Base-by-base conservation (phyloP, 2,329 filamentous ascomycete species). In the Calonectria honghensis region DNA sequence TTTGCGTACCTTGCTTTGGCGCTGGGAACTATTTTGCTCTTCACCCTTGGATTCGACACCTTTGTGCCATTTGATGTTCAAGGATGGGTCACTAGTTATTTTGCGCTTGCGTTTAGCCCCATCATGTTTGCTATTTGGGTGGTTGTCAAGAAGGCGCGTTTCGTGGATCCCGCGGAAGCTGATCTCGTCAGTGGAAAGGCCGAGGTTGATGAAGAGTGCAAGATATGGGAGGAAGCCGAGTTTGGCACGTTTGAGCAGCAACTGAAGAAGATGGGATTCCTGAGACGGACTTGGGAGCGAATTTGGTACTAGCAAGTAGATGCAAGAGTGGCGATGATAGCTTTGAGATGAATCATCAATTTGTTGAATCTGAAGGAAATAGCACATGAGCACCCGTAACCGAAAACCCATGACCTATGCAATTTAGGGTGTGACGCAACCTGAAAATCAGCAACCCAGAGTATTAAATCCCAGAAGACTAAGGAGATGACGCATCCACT, bases 31-130 rank as follows among this genome's bases (percentile, higher is more conserved):
- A n/a, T 35, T 90, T 54, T 90, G 52, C 87, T 90, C 65, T 76
- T 91, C n/a, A 90, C 90, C 71, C 87, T 91, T 59, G 89, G 90
- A 20, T 91, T 89, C 67, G 86, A 90, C 73, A 83, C 87, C 7
- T 90, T 92, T 77, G 84, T 85, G 69, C 88, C 88, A 9, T 90
- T 86, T 75, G 85, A 83, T 45, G 83, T 85, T 0, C 82, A 86
- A 5, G 84, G 84, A 57, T 90, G 90, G 81, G 78, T 91, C 54
- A 88, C 89, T 1, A 85, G 84, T 7, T 91, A 91, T 81, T 89
- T 90, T 76, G 65, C 32, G 7, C n/a, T 57, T 14, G 65, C 50
- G 11, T 68, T 54, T 14, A 35, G 48, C 3, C 48, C 65, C 6
- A 39, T 68, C 48, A 57, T 68, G 48, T 68, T 54, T 24, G 20